Evolutionary conservation across 164 flowering plant species (phyloP), one percentile per base, ranked within the genome.

Genomic region (Tetracentron sinense): DNA sequence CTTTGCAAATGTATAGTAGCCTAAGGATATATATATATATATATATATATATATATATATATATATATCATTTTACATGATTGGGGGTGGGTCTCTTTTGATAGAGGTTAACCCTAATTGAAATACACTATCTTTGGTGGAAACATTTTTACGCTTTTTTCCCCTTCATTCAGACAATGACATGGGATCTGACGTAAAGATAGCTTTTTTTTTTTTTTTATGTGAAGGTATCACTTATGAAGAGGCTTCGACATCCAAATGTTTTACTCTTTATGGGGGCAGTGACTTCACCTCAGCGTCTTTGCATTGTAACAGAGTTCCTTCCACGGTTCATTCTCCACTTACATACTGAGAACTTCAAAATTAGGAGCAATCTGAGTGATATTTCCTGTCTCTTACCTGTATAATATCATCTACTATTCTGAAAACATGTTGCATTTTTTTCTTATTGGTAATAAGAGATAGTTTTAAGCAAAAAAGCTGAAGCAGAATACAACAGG

Each of bases 211-310:
- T 33, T 33, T 38, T 63, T 72, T 62, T 69, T 22, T 64, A 59
- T 61, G 15, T 79, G 66, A 72, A 95, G 99, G 95, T 95, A 28
- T 88, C 87, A 54, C 85, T 95, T 42, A 95, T 95, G 99, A 95
- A 87, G 84, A 86, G 92, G 67, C 90, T 95, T 54, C 78, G 97
- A 42, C 99, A 95, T 79, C 99, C 99, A 67, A 92, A 95, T 78
- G 76, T 95, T 69, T 80, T 92, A 54, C 87, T 95, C 28, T 92
- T 95, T 79, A 95, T 95, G 99, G 99, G 99, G 63, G 99, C 94
- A 22, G 96, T 95, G 28, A 85, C 91, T 63, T 92, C 97, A 53
- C 90, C 98, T 67, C 75, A 88, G 70, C 90, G 85, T 54, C 94
- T 92, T 48, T 90, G 97, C 82, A 95, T 95, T 63, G 91, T 95